These are phyloP conservation scores for Pythium sp. DNA, from an alignment of 352 stramenopile species.

Conservation along the genomic window DNA sequence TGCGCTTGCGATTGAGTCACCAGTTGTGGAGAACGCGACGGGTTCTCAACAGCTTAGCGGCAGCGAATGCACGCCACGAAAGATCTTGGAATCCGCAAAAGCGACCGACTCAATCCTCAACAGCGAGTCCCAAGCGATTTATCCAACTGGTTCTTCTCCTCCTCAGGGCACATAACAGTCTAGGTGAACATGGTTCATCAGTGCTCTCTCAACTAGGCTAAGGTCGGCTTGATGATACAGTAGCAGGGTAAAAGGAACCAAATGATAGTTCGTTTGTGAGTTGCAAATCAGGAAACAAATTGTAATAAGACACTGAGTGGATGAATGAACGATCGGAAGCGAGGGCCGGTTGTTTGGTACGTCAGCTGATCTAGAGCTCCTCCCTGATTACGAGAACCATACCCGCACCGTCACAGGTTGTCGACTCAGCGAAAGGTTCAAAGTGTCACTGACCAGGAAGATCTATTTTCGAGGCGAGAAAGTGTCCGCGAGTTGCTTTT, in stretches of 20 bases:
- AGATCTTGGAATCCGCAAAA: conserved; percentile 48
- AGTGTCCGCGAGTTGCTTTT: neutral
- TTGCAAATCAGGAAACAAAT: neutral
- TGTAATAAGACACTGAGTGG: neutral
- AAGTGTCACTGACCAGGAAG: neutral
- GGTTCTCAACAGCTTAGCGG: conserved; percentile 1
- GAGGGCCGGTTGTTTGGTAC: neutral
- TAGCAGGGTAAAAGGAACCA: neutral
- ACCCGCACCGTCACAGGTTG: neutral
- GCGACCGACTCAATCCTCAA: conserved; percentile 48
- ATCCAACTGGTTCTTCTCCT: neutral
- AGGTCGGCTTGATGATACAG: neutral
- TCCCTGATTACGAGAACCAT: neutral
- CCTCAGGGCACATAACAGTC: neutral
- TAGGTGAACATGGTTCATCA: neutral
- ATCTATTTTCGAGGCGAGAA: neutral
- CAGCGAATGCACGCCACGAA: conserved; percentile 46
- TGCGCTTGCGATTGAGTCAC: neutral
- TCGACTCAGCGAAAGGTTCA: neutral
- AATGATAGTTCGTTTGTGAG: neutral
- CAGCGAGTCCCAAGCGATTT: conserved; percentile 11
- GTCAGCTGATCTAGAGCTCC: neutral
- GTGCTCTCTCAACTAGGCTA: neutral
- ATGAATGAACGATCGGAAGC: neutral
- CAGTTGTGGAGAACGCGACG: conserved; percentile 11